Evolutionary conservation across 2,329 filamentous ascomycete species (phyloP).

Genomic region (Talaromyces sp.): DNA sequence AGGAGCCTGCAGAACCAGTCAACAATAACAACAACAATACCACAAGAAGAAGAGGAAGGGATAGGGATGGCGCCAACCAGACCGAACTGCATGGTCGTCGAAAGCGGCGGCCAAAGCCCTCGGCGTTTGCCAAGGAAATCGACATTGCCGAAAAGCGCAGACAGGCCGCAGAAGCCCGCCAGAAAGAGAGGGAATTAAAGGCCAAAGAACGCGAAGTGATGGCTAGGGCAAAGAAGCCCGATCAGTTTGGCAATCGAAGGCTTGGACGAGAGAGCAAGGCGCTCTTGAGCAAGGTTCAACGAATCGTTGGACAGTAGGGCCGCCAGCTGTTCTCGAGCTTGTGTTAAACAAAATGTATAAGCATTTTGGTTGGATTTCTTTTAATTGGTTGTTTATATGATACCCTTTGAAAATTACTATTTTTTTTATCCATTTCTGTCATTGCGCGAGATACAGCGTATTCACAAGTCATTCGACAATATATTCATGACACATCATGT

Average conservation of each 20-base stretch:
- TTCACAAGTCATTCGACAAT: neutral
- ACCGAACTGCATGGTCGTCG: conserved; percentile 18
- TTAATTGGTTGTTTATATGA: conserved; percentile 4
- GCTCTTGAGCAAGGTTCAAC: conserved; percentile 72
- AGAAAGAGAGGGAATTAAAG: conserved; percentile 62
- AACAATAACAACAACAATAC: conserved; percentile 12
- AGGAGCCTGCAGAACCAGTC: neutral
- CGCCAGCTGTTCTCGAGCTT: neutral
- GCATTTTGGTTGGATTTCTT: neutral
- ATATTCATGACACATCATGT: neutral
- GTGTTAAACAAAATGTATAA: neutral
- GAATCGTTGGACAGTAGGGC: conserved; percentile 52
- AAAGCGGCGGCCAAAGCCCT: conserved; percentile 38
- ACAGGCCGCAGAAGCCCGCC: conserved; percentile 58
- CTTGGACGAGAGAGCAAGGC: conserved; percentile 76
- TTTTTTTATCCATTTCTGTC: neutral
- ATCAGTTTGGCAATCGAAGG: conserved; percentile 69
- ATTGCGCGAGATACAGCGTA: neutral
- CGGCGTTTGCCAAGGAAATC: conserved; percentile 62
- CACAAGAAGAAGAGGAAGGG: conserved; percentile 19
- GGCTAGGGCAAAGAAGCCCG: conserved; percentile 57
- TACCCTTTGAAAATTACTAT: conserved; percentile 6
- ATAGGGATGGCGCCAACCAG: conserved; percentile 16
- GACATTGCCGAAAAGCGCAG: conserved; percentile 61
- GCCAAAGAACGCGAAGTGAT: conserved; percentile 67